These are phyloP conservation scores for Aspergillus pseudonomiae DNA, from an alignment of 2,329 filamentous ascomycete genomes.

Conservation along the genomic window DNA sequence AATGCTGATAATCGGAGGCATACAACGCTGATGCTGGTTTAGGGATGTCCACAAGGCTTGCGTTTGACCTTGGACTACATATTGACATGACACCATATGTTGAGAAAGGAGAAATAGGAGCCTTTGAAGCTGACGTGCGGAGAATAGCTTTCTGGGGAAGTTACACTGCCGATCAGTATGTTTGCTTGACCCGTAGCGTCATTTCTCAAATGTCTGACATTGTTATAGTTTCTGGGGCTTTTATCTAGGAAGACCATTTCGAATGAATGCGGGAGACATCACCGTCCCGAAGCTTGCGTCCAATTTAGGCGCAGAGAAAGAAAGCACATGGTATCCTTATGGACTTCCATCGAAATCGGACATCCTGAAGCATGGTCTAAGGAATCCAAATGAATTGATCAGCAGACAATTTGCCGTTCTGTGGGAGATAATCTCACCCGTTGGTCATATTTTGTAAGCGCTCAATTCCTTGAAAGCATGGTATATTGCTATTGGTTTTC, in stretches of 20 bases:
- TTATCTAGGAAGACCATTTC: slow-evolving; percentile 47
- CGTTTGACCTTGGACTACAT: slow-evolving; percentile 50
- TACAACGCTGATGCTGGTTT: not conserved
- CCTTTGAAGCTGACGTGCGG: slow-evolving; percentile 44
- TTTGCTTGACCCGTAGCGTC: not conserved
- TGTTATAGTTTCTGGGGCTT: slow-evolving; percentile 45
- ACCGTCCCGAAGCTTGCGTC: slow-evolving; percentile 44
- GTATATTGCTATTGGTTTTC: not conserved
- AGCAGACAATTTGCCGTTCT: slow-evolving; percentile 44
- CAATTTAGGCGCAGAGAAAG: slow-evolving; percentile 26
- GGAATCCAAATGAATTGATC: slow-evolving; percentile 38
- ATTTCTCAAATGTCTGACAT: not conserved
- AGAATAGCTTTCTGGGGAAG: slow-evolving; percentile 48
- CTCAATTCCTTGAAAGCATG: not conserved
- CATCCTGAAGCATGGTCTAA: slow-evolving; percentile 20
- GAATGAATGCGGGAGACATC: slow-evolving; percentile 45
- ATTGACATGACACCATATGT: slow-evolving; percentile 46
- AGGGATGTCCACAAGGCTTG: slow-evolving; percentile 51
- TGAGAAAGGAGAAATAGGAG: slow-evolving; percentile 41
- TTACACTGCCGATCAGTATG: slow-evolving; percentile 46
- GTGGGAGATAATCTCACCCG: slow-evolving; percentile 48
- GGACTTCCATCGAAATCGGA: slow-evolving; percentile 22
- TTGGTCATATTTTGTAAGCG: slow-evolving; percentile 45
- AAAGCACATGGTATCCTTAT: slow-evolving; percentile 37
- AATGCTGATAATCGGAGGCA: not conserved